Evolutionary conservation across 345 rosid genomes (phyloP).

Genomic region (Lepidium africanum): DNA sequence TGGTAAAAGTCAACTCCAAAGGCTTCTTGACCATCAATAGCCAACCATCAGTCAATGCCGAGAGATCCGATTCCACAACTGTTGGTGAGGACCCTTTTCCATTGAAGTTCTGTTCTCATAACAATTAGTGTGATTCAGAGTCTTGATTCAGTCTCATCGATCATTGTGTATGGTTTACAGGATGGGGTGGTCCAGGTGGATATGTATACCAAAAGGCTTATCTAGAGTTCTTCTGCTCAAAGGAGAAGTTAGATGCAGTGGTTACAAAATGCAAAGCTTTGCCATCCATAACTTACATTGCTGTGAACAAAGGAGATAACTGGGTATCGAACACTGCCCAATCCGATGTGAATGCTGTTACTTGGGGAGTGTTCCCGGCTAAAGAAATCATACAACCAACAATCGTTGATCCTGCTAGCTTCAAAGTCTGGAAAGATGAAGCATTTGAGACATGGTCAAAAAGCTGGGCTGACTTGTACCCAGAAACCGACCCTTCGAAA

Average conservation of each 20-base stretch:
- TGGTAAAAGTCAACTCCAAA: slow-evolving; percentile 73
- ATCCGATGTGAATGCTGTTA: slow-evolving; percentile 63
- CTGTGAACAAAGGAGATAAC: slow-evolving; percentile 49
- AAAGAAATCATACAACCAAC: slow-evolving; percentile 88
- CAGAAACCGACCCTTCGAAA: slow-evolving; percentile 48
- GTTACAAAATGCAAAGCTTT: slow-evolving; percentile 55
- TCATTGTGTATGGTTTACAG: slow-evolving; percentile 16
- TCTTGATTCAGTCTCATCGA: neutral
- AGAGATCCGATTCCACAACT: slow-evolving; percentile 65
- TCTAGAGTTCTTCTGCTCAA: slow-evolving; percentile 83
- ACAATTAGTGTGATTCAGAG: neutral
- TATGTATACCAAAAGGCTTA: slow-evolving; percentile 89
- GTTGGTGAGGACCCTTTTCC: slow-evolving; percentile 39
- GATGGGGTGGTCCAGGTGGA: slow-evolving; percentile 93
- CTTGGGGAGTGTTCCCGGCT: slow-evolving; percentile 89
- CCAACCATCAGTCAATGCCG: slow-evolving; percentile 91
- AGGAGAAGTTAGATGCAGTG: slow-evolving; percentile 46
- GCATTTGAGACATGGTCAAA: slow-evolving; percentile 86
- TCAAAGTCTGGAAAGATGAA: slow-evolving; percentile 82
- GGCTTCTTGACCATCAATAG: slow-evolving; percentile 96
- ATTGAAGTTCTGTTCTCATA: neutral
- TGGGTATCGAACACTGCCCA: slow-evolving; percentile 46
- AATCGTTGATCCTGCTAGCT: slow-evolving; percentile 79
- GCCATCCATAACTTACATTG: slow-evolving; percentile 52
- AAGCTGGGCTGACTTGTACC: slow-evolving; percentile 72